Evolutionary conservation across 495 filamentous ascomycete genomes (phyloP), one percentile per base, ranked within the genome.

Genomic region (Corynascus novoguineensis): DNA sequence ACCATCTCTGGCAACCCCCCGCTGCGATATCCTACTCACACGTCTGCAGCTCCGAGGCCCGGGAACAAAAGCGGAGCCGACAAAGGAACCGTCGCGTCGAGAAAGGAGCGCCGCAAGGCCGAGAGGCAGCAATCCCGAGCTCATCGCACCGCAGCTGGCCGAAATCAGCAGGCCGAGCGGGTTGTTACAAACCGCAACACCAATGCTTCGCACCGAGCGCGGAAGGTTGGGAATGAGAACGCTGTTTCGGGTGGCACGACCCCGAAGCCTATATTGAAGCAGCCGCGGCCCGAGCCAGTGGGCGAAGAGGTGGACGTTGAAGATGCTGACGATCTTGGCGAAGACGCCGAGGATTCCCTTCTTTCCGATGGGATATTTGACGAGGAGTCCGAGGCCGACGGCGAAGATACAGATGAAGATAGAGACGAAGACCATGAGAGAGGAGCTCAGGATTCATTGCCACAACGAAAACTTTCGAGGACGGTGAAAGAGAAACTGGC

Each of bases 401-500:
- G 81, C 78, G 67, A 57, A 12, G 63, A 68, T 1, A 62, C 67
- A 4, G 58, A 81, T 78, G 67, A 57, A 12, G 55, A 59, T 2
- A 31, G 75, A 62, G 61, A 59, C 64, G 49, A 57, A 50, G 41
- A 66, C 0, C 53, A 51, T 40, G 15, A 76, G 19, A n/a, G n/a
- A n/a, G 55, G 57, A 37, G 17, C 40, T 53, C 31, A 60, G 46
- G 66, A 76, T 9, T 47, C 66, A 10, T 41, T 62, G 32, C 22
- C 53, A 4, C 56, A 60, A 22, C 32, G 64, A 2, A 71, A 73
- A 47, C 49, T 86, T 11, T 81, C 89, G 7, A 82, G 77, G 53
- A 74, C 73, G 0, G 75, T 87, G 1, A 83, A 81, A 67, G 79
- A 84, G 6, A 85, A 81, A 58, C 72, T 97, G 21, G 75, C 73